A percentile compares a stretch with the other conserved stretches of the same genome.
These are phyloP conservation scores for Physcomitrium patens DNA, from an alignment of 225 moss, liverwort and hornwort genomes.

Conservation along the genomic window DNA sequence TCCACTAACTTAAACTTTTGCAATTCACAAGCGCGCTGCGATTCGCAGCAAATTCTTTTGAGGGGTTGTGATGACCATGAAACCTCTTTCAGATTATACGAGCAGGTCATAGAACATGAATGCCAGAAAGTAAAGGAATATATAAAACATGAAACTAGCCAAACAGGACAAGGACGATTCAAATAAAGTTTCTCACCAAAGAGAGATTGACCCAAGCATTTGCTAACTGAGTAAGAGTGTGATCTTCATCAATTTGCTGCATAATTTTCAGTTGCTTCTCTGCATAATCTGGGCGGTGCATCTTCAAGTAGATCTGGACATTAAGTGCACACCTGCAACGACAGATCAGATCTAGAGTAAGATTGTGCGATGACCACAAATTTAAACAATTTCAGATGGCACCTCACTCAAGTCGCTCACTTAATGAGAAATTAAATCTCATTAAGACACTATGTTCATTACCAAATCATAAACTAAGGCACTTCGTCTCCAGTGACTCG, in stretches of 20 bases:
- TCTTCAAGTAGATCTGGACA: slow-evolving; percentile 83
- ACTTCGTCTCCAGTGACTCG: neutral
- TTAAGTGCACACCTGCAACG: slow-evolving; percentile 70
- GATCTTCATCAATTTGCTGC: slow-evolving; percentile 89
- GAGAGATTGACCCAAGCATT: slow-evolving; percentile 83
- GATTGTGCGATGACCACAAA: neutral
- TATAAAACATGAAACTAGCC: neutral
- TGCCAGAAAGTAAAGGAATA: neutral
- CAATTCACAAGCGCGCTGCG: too few relatives aligned
- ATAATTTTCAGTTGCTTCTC: slow-evolving; percentile 81
- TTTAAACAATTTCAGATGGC: neutral
- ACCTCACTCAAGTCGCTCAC: neutral
- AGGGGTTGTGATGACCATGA: neutral
- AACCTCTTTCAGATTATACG: neutral
- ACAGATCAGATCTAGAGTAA: slow-evolving; percentile 11
- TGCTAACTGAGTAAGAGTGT: slow-evolving; percentile 79
- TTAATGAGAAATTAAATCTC: neutral
- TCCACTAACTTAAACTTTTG: too few relatives aligned
- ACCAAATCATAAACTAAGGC: too few relatives aligned
- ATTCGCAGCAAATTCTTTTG: neutral
- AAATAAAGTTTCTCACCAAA: slow-evolving; percentile 48
- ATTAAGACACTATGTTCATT: too few relatives aligned
- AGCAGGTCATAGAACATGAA: neutral
- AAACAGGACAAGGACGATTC: neutral
- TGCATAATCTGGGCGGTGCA: slow-evolving; percentile 78